These are phyloP conservation scores for Linderina pennispora DNA, from an alignment of 192 early-diverging fungal species.

Conservation along the genomic window DNA sequence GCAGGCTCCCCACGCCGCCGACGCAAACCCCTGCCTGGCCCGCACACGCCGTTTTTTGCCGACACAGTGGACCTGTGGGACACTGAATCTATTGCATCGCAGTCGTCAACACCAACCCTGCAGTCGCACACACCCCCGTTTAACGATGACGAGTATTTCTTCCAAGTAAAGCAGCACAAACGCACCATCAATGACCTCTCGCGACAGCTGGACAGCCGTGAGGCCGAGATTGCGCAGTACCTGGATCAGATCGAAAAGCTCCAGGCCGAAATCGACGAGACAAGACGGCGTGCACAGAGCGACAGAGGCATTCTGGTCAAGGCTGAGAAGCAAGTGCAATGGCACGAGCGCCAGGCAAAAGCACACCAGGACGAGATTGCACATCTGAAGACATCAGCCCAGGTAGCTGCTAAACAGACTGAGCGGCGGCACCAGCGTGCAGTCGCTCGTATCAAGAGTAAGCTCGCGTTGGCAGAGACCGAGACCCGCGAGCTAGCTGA, in stretches of 20 bases:
- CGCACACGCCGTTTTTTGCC: too few species aligned
- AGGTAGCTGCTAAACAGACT: slow-evolving; percentile 8
- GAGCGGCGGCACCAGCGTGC: slow-evolving; percentile 10
- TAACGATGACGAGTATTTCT: background rate
- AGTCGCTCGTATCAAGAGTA: slow-evolving; percentile 9
- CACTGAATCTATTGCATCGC: slow-evolving; percentile 11
- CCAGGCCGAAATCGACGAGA: slow-evolving; percentile 7
- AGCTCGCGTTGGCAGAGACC: slow-evolving; percentile 10
- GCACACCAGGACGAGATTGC: slow-evolving; percentile 6
- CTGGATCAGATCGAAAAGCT: slow-evolving; percentile 9
- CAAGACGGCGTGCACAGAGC: slow-evolving; percentile 6
- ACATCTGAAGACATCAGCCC: slow-evolving; percentile 2
- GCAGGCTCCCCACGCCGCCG: too few species aligned
- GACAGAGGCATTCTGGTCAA: slow-evolving; percentile 5
- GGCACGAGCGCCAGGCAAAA: slow-evolving; percentile 21
- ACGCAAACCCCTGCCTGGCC: too few species aligned
- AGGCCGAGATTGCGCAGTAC: slow-evolving; percentile 12
- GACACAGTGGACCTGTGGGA: too few species aligned
- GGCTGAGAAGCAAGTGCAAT: slow-evolving; percentile 6
- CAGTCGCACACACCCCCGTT: too few species aligned
- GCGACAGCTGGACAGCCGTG: slow-evolving; percentile 16
- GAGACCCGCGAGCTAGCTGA: slow-evolving; percentile 2
- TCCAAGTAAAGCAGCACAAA: slow-evolving; percentile 23
- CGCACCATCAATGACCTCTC: slow-evolving; percentile 22
- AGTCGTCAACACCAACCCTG: too few species aligned